Evolutionary conservation across 768 basidiomycete genomes (phyloP), one percentile per base, ranked within the genome.

Genomic region (Fomitopsis pulvina): DNA sequence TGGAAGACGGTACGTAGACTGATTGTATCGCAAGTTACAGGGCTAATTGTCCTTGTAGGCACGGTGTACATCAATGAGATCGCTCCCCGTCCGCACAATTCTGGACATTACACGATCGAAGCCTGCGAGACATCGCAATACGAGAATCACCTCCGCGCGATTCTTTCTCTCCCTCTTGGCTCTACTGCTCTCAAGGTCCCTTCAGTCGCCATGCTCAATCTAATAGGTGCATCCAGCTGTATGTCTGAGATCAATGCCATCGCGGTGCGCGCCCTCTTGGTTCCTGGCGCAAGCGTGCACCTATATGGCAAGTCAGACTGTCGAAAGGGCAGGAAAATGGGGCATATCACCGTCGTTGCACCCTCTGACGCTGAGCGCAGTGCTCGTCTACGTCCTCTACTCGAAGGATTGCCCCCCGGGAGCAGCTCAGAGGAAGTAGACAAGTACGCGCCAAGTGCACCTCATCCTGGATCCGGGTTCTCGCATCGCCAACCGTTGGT

Each of bases 71-170:
- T 99, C 55, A 99, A 99, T 66, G 96, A 99, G 70, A 95, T 99
- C 53, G 96, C 96, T 0, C 96, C 96, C 11, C 80, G 96, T 16
- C 95, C 96, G 1, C 96, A 99, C 66, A 99, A 98, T 70, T 97
- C 94, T 8, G 96, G 95, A 0, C 96, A 99, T 65, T 95, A 97
- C 67, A 96, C 94, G 25, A 98, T 98, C 62, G 96, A 98, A 70
- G 93, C 95, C 0, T 98, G 93, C 66, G 76, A 91, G 57, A 90
- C 92, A 2, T 97, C 95, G 2, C 96, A 98, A 69, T 99, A 90
- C 69, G 92, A 92, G 66, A 96, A 97, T 58, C 96, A 98, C 66
- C 84, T 98, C 45, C 91, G 93, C 29, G 89, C 93, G 18, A 94
- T 99, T 65, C 81, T 97, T 12, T 79, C 77, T 30, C 77, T 97